Conservation (phyloP, 305 asterid genomes). For the Stenogyne calaminthoides region DNA sequence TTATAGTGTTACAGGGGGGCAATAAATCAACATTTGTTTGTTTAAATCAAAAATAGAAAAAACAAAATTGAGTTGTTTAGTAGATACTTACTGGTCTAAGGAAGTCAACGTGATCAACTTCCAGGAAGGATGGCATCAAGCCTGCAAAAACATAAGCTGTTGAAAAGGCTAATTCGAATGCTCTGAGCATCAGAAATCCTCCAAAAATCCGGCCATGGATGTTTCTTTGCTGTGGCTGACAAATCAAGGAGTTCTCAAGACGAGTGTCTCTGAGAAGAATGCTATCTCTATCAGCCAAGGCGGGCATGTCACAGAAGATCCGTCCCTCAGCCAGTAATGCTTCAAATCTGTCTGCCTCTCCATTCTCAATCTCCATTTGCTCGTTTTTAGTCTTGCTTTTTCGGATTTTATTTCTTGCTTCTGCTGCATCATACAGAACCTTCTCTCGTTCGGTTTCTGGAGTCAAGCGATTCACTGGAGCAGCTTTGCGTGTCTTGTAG, state of each 20-base stretch:
- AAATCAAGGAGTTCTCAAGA: constrained; percentile 81
- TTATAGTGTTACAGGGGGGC: background rate
- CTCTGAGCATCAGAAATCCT: constrained; percentile 86
- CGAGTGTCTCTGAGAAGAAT: constrained; percentile 84
- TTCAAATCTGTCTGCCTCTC: constrained; percentile 52
- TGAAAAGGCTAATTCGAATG: constrained; percentile 84
- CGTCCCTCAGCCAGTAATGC: constrained; percentile 71
- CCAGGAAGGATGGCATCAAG: constrained; percentile 85
- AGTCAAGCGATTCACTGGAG: constrained; percentile 67
- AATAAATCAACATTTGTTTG: background rate
- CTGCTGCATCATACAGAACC: constrained; percentile 71
- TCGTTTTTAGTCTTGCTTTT: constrained; percentile 52
- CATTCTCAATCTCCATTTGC: constrained; percentile 53
- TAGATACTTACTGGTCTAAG: constrained; percentile 71
- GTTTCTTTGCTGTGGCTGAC: constrained; percentile 94
- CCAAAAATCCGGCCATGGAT: constrained; percentile 92
- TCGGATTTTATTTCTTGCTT: constrained; percentile 56
- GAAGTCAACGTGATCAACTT: constrained; percentile 90
- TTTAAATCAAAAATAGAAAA: background rate
- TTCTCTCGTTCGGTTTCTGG: constrained; percentile 76
- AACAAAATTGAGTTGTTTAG: constrained; percentile 4
- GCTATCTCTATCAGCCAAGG: constrained; percentile 79
- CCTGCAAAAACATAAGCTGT: constrained; percentile 91
- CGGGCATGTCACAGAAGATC: constrained; percentile 91
- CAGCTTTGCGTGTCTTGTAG: constrained; percentile 77